Base-by-base conservation (phyloP, 352 stramenopile species). In the Vaucheria bursata region DNA sequence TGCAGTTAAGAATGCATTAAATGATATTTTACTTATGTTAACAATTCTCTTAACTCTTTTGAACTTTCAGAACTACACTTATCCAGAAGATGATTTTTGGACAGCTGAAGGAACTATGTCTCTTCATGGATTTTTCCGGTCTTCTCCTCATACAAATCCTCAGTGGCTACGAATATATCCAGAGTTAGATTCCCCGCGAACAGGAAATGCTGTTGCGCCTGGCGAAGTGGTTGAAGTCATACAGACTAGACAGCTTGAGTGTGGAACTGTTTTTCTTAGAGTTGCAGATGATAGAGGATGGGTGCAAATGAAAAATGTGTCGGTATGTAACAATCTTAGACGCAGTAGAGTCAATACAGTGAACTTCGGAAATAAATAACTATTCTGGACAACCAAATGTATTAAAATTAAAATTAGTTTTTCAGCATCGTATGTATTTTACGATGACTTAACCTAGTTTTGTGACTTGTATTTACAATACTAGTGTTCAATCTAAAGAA, bases 161-260 rank as follows among this genome's bases (percentile, higher is more conserved):
- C 75, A 80, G 37, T 80, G 75, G 75, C 72, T 80, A n/a, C 75
- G 75, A 18, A 75, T 71, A 1, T 80, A 75, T 35, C 75, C 75
- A 8, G 75, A 80, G 70, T 29, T 71, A 12, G 67, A 59, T 37
- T 69, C 75, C 8, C 75, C 75, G 31, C 75, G 75, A 29, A 80
- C 75, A 6, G 75, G 75, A 7, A 71, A 80, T 70, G 75, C 69
- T 40, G 68, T 80, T 33, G 73, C 78, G 52, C 75, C 75, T 1
- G 75, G 75, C n/a, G 75, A 80, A 64, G 75, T 80, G 29, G 74
- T 80, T 52, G 75, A 80, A 38, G 75, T 80, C 38, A 33, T 34
- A 4, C 75, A 80, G 75, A 71, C 74, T 34, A 39, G 50, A 71
- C 12, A 12, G 71, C 4, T 25, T 38, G 29, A 3, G 33, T 25